Evolutionary conservation across 495 filamentous ascomycete genomes (phyloP), one percentile per base, ranked within the genome.

Genomic region (Podospora anserina): DNA sequence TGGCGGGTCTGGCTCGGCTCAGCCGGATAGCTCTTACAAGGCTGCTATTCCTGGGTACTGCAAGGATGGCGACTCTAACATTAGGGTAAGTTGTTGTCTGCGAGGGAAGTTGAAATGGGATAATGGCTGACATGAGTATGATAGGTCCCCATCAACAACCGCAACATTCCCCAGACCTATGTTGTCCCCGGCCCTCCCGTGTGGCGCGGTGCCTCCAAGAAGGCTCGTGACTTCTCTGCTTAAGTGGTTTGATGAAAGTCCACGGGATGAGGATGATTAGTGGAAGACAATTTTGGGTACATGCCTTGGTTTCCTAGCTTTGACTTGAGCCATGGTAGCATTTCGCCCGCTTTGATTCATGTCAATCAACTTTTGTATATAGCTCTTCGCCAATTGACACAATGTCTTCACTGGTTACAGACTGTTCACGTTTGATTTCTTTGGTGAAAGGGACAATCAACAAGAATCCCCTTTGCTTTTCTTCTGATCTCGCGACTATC

Each of bases 31-130:
- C 39, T 72, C 67, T 19, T 80, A 73, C 73, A 77, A 86, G 65
- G 79, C 79, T 15, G 78, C 78, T 49, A 84, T 88, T 64, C 85
- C 86, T 11, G 81, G 78, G 57, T 86, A 86, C 67, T 82, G 82
- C 68, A 77, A 77, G 49, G 78, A 84, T 70, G 78, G 70, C 56
- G 84, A 87, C 70, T 76, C 85, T 34, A 83, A 84, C 67, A 80
- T 88, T 71, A 82, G 74, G 73, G 81, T 84, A 54, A 76, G 78
- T 18, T 58, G 30, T 32, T 32, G 30, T 58, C 30, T 7, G 16
- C 3, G 9, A 5, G n/a, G 44, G 4, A 19, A 57, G n/a, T 2
- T 30, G 11, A 59, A 23, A 61, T n/a, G 13, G 16, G 23, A 58
- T 3, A 11, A 61, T 19, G 61, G 39, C 61, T 69, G 20, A 69